These are phyloP conservation scores for Populus ilicifolia DNA, from an alignment of 345 rosid genomes.

Conservation along the genomic window DNA sequence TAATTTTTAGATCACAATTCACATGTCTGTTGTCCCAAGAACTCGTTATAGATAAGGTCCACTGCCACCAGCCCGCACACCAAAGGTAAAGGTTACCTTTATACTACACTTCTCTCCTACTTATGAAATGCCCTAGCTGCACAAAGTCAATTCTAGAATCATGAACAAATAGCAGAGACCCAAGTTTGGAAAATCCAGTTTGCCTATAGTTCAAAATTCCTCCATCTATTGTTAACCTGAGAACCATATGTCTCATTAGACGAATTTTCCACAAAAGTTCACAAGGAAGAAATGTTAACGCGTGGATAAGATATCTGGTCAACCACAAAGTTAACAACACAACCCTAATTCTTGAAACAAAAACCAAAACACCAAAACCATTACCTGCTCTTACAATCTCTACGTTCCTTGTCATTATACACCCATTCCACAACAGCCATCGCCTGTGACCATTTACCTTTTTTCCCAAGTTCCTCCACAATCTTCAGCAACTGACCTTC, in stretches of 20 bases:
- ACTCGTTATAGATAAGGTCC: not conserved
- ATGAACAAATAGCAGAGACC: not conserved
- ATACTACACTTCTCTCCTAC: not conserved
- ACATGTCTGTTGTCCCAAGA: not conserved
- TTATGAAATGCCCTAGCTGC: not conserved
- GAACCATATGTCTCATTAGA: too few species aligned
- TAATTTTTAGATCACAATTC: not conserved
- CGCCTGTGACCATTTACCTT: slow-evolving; percentile 73
- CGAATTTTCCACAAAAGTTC: too few species aligned
- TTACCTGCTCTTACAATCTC: slow-evolving; percentile 68
- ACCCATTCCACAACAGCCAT: slow-evolving; percentile 73
- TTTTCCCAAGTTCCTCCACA: slow-evolving; percentile 65
- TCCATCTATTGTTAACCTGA: not conserved
- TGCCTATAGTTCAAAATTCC: too few species aligned
- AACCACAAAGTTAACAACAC: not conserved
- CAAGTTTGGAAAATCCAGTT: not conserved
- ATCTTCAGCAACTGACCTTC: slow-evolving; percentile 85
- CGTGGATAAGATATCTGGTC: too few species aligned
- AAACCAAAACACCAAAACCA: not conserved
- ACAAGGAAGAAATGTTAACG: too few species aligned
- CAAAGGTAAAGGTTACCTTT: not conserved
- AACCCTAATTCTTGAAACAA: not conserved
- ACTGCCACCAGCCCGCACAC: not conserved
- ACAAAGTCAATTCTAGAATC: not conserved
- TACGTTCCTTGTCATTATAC: slow-evolving; percentile 52